Conservation (phyloP, 1,284 basidiomycete genomes). For the Ustilago nuda region DNA sequence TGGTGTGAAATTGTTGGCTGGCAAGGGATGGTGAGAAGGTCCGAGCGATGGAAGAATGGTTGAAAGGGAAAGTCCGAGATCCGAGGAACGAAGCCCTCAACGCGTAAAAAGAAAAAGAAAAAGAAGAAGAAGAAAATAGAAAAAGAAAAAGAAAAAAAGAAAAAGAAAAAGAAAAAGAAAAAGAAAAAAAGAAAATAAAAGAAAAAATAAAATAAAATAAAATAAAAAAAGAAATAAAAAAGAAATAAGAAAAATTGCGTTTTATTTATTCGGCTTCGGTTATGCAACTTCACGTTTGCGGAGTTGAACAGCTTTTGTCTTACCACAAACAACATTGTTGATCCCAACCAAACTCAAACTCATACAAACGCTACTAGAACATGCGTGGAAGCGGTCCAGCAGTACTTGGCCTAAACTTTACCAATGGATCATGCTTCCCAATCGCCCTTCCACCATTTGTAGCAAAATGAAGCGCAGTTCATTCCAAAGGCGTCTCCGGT, state of each 20-base stretch:
- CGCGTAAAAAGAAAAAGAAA: constrained; percentile 3
- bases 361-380: constrained; percentile 22
- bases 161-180: not conserved
- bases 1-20: not conserved
- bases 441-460: constrained; percentile 49
- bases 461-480: constrained; percentile 42
- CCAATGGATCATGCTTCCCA: constrained; percentile 42
- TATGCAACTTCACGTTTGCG: too few relatives aligned
- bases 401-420: constrained; percentile 43
- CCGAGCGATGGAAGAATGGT: not conserved
- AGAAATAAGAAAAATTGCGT: not conserved
- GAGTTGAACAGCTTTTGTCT: constrained; percentile 26
- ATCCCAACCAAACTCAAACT: constrained; percentile 45
- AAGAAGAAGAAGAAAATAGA: not conserved
- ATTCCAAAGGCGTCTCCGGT: constrained; percentile 1
- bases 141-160: not conserved
- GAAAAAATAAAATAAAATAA: not conserved
- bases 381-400: constrained; percentile 15
- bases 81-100: not conserved
- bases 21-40: not conserved
- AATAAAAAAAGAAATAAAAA: not conserved
- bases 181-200: not conserved
- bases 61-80: not conserved
- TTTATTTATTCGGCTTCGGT: constrained; percentile 15
- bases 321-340: not conserved